Evolutionary conservation across 441 rosid genomes (phyloP).

Genomic region (Melianthus villosus): DNA sequence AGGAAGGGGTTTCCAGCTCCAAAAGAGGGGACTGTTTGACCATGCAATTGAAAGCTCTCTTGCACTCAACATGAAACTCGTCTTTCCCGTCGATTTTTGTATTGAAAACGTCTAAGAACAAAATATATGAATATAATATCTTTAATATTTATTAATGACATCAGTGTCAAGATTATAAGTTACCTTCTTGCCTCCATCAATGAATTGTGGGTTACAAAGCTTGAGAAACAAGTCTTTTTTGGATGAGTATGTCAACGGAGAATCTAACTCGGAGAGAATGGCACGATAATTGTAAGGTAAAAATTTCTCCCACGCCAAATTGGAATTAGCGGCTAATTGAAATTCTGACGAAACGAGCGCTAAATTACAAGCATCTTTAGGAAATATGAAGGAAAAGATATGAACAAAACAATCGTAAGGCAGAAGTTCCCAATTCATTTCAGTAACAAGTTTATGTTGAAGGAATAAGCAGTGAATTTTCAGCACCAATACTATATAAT

Average conservation of each 20-base stretch:
- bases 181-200: constrained; percentile 45
- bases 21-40: constrained; percentile 27
- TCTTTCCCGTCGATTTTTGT: constrained; percentile 27
- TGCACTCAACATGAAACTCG: constrained; percentile 21
- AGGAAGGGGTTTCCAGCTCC: constrained; percentile 28
- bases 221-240: constrained; percentile 36
- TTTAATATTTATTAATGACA: too few relatives aligned
- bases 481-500: too few relatives aligned
- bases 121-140: too few relatives aligned
- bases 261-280: constrained; percentile 15
- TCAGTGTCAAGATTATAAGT: too few relatives aligned
- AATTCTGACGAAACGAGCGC: constrained; percentile 35
- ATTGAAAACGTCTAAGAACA: constrained; percentile 32
- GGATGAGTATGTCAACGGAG: constrained; percentile 23
- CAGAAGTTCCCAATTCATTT: constrained; percentile 7
- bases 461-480: too few relatives aligned
- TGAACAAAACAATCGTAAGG: constrained; percentile 38
- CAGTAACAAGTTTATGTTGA: too few relatives aligned
- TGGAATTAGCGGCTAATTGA: constrained; percentile 36
- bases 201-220: constrained; percentile 29
- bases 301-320: constrained; percentile 39
- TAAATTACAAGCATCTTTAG: constrained; percentile 27
- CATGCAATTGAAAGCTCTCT: constrained; percentile 37
- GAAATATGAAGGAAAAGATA: constrained; percentile 43
- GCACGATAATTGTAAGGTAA: constrained; percentile 25